These are phyloP conservation scores for Wickerhamomyces chambardii DNA, from an alignment of 805 yeast genomes.

Conservation along the genomic window DNA sequence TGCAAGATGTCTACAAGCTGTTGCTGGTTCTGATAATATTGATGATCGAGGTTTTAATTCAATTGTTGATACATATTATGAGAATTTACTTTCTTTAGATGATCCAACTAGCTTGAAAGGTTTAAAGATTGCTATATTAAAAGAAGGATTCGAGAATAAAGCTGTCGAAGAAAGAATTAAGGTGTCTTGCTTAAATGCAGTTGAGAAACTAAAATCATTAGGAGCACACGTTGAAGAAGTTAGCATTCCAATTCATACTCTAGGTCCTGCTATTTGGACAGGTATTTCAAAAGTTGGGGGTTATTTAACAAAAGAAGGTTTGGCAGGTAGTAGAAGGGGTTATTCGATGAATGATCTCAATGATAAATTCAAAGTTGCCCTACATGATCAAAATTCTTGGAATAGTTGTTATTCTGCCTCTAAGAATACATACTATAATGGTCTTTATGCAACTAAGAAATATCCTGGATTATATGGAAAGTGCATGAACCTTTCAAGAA, in stretches of 20 bases:
- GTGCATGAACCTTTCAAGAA: constrained; percentile 22
- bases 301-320: constrained; percentile 4
- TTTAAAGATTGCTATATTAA: constrained; percentile 23
- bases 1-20: constrained; percentile 20
- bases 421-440: constrained; percentile 21
- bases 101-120: constrained; percentile 16
- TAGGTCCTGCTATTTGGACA: constrained; percentile 30
- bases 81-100: constrained; percentile 4
- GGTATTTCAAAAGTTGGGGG: constrained; percentile 20
- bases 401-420: constrained; percentile 9
- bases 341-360: constrained; percentile 1
- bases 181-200: constrained; percentile 18
- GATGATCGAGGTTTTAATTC: constrained; percentile 21
- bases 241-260: constrained; percentile 24
- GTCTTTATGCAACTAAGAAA: constrained; percentile 20
- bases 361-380: background rate
- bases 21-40: constrained; percentile 27
- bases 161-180: constrained; percentile 21
- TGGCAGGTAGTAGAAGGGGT: constrained; percentile 6
- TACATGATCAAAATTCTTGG: constrained; percentile 10
- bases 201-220: constrained; percentile 17
- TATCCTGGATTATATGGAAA: constrained; percentile 25
- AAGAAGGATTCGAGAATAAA: constrained; percentile 25
- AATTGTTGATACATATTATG: constrained; percentile 17
- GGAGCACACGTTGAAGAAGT: constrained; percentile 26